A percentile compares a stretch with the other conserved stretches of the same genome.
These are phyloP conservation scores for Cladorrhinum sp. DNA, from an alignment of 2,329 filamentous ascomycete genomes.

Conservation along the genomic window DNA sequence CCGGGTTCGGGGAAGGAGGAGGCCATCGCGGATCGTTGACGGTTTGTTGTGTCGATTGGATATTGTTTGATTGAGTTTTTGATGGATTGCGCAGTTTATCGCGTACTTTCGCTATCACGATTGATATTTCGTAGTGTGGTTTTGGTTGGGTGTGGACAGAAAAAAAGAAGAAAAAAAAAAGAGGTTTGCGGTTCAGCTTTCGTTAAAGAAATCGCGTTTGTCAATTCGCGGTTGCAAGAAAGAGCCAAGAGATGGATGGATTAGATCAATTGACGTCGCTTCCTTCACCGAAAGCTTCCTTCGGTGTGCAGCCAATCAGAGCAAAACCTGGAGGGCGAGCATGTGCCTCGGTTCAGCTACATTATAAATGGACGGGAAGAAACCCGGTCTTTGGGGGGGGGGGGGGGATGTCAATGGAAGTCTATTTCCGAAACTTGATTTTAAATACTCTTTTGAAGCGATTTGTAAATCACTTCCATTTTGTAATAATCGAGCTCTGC, in stretches of 20 bases:
- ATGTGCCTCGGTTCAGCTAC: conserved; percentile 23
- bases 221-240: background rate
- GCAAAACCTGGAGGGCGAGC: too few species aligned
- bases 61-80: background rate
- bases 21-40: background rate
- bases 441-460: background rate
- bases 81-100: background rate
- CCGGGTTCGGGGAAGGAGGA: background rate
- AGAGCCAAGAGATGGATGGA: background rate
- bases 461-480: background rate
- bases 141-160: too few species aligned
- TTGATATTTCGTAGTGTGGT: too few species aligned
- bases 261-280: conserved; percentile 18
- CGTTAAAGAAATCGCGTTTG: too few species aligned
- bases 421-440: background rate
- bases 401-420: background rate
- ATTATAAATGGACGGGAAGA: background rate
- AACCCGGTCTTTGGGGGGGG: background rate
- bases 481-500: background rate
- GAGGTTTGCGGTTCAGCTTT: too few species aligned
- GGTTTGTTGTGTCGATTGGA: background rate
- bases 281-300: conserved; percentile 17
- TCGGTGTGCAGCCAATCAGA: conserved; percentile 27
- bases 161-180: too few species aligned
- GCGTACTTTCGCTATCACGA: too few species aligned